Percentiles rank a stretch among this genome's conserved stretches.
Evolutionary conservation across 2,329 filamentous ascomycete species (phyloP).

Genomic region (Sporothrix pseudoabietina): DNA sequence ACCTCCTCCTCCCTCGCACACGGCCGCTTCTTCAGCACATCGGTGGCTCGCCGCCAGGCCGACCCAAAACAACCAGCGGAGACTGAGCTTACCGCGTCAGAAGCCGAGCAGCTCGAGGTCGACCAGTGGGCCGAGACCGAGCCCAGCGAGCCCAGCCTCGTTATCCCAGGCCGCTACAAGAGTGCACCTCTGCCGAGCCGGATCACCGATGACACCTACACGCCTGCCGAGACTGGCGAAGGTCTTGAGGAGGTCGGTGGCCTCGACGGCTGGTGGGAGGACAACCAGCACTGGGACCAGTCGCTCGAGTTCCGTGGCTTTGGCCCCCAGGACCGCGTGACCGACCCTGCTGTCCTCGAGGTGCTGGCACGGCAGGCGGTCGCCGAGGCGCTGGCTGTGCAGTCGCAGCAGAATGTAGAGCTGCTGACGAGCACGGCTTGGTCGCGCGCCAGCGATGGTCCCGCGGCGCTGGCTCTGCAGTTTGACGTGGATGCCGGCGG

Average conservation of each 20-base stretch:
- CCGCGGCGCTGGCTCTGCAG: slow-evolving; percentile 43
- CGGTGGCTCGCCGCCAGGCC: neutral
- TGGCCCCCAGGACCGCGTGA: slow-evolving; percentile 45
- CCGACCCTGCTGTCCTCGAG: slow-evolving; percentile 51
- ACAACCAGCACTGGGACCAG: slow-evolving; percentile 54
- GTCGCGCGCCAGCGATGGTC: slow-evolving; percentile 42
- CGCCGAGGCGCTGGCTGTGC: slow-evolving; percentile 54
- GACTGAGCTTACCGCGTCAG: neutral
- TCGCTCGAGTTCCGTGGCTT: slow-evolving; percentile 52
- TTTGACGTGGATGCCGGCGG: slow-evolving; percentile 47
- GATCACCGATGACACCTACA: slow-evolving; percentile 47
- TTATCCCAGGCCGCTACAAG: slow-evolving; percentile 35
- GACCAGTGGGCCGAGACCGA: slow-evolving; percentile 1
- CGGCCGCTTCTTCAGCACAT: slow-evolving; percentile 21
- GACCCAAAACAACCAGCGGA: neutral
- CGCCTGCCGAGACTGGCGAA: slow-evolving; percentile 50
- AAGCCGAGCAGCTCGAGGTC: neutral
- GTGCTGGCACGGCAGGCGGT: slow-evolving; percentile 54
- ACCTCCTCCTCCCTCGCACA: neutral
- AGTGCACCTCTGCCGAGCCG: slow-evolving; percentile 39
- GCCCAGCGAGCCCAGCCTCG: slow-evolving; percentile 32
- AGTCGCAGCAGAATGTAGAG: slow-evolving; percentile 38
- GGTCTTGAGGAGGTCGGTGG: slow-evolving; percentile 53
- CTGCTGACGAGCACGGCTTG: slow-evolving; percentile 36
- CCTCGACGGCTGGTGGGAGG: slow-evolving; percentile 57